phyloP scores from a whole-genome alignment of 768 basidiomycete genomes.

The Amyloporia xantha region DNA sequence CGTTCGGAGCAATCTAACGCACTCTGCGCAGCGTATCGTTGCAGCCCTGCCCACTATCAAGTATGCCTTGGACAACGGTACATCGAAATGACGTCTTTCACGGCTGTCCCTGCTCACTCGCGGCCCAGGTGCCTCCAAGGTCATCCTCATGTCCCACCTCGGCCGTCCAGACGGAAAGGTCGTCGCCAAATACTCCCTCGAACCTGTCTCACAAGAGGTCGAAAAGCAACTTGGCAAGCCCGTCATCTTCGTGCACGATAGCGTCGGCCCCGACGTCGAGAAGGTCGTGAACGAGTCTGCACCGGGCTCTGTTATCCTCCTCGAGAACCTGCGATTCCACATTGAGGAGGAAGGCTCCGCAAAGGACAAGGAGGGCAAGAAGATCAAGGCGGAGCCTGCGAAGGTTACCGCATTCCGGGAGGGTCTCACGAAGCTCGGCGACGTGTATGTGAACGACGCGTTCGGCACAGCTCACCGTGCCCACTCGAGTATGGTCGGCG shows the following conservation, averaged over 20 bases:
- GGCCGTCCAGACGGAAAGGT: slow-evolving; percentile 94
- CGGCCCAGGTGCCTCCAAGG: slow-evolving; percentile 61
- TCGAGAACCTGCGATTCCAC: slow-evolving; percentile 98
- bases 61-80: slow-evolving; percentile 85
- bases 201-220: slow-evolving; percentile 78
- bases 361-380: slow-evolving; percentile 91
- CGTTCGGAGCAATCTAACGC: background rate
- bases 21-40: slow-evolving; percentile 97
- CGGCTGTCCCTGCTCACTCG: slow-evolving; percentile 4
- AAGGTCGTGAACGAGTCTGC: slow-evolving; percentile 61
- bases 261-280: slow-evolving; percentile 83
- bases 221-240: slow-evolving; percentile 62
- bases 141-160: slow-evolving; percentile 96
- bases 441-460: slow-evolving; percentile 97
- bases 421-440: slow-evolving; percentile 83
- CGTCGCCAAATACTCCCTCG: slow-evolving; percentile 84
- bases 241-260: slow-evolving; percentile 80
- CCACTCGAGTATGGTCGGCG: slow-evolving; percentile 97
- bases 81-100: slow-evolving; percentile 5
- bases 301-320: slow-evolving; percentile 71
- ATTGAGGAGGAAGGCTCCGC: slow-evolving; percentile 95
- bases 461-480: slow-evolving; percentile 98
- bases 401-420: slow-evolving; percentile 81
- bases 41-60: slow-evolving; percentile 94
- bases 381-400: slow-evolving; percentile 86